Percentiles rank a stretch among this genome's conserved stretches.
Conservation (phyloP, 208 protist genomes). For the Trichomonas vaginalis region DNA sequence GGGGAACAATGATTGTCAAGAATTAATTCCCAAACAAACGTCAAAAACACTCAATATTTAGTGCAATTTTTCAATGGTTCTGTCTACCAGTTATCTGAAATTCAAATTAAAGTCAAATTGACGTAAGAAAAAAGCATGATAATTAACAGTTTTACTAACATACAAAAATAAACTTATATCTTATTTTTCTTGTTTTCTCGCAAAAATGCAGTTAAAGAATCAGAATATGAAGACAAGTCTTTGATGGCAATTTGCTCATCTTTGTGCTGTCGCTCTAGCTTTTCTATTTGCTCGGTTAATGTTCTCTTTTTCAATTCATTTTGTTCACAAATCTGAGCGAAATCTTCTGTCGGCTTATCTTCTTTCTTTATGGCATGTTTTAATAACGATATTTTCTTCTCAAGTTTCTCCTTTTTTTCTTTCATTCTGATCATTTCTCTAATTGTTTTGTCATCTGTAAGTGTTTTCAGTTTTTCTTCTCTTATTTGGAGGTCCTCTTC, state of each 20-base stretch:
- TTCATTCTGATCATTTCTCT: neutral
- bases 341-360: neutral
- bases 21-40: too few species aligned
- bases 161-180: too few species aligned
- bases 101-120: too few species aligned
- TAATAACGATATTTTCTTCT: neutral
- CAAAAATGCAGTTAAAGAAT: neutral
- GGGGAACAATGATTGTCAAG: too few species aligned
- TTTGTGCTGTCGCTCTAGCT: neutral
- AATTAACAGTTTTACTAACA: too few species aligned
- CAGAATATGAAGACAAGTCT: neutral
- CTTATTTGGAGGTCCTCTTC: neutral
- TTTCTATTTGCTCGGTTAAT: neutral
- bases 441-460: neutral
- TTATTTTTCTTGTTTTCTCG: neutral
- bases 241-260: neutral
- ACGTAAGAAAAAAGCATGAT: too few species aligned
- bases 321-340: neutral
- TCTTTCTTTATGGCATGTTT: neutral
- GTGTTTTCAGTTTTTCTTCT: neutral
- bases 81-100: too few species aligned
- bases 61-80: too few species aligned
- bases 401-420: neutral
- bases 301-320: neutral
- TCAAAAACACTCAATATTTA: too few species aligned